Evolutionary conservation across 1,284 basidiomycete genomes (phyloP), one percentile per base, ranked within the genome.

Genomic region (Wolfiporia cocos): DNA sequence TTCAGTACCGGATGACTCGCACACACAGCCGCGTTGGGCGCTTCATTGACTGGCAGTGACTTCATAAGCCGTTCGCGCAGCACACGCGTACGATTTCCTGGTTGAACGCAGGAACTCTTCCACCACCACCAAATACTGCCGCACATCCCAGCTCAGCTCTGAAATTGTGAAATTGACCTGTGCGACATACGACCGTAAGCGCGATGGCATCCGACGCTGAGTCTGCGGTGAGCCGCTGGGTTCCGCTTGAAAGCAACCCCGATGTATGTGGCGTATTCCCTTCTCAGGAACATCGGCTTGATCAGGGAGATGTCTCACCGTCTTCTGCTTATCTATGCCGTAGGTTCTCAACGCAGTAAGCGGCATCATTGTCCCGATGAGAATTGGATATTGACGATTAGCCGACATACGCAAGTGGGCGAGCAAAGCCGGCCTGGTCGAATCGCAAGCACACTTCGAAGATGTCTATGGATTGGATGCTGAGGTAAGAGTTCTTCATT

Each of bases 401-500:
- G 31, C 24, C 29, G 26, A 14, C 15, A 15, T 41, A 31, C 12
- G 21, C 9, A 40, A 92, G 85, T 94, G 91, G 91, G 74, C 89
- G 0, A 63, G 69, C 28, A 76, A 79, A 37, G 80, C 86, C 3
- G 92, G 92, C 2, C 69, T 94, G 2, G 69, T 81, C 1, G 61
- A 64, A 1, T 61, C 70, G 4, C 66, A 73, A 18, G 73, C 77
- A 6, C 66, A 74, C 30, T 94, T 94, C 57, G 71, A 75, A 46
- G 92, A 95, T 59, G 72, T 93, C 28, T 94, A 81, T 56, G 89
- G 87, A 2, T 68, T 94, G 23, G 92, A 94, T 49, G 63, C 72
- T 1, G 86, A 84, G 54, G 83, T 83, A 42, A 26, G 66, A 50
- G 12, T 7, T n/a, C n/a, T n/a, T n/a, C n/a, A n/a, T n/a, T n/a